phyloP scores from a whole-genome alignment of 495 filamentous ascomycete species.

The Gamarada debralockiae region DNA sequence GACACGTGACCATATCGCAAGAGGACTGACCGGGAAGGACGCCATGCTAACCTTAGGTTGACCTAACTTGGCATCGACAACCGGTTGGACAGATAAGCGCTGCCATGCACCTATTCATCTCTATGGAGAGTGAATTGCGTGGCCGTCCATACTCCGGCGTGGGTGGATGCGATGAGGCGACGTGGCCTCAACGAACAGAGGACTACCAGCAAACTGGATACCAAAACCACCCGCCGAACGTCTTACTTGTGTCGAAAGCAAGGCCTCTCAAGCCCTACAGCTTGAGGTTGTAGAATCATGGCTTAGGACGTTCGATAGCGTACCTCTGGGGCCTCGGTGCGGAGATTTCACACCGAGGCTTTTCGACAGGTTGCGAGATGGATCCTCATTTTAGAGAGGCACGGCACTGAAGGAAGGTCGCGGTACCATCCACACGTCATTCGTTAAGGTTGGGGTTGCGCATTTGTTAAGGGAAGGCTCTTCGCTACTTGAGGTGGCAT shows the following conservation, averaged over 20 bases:
- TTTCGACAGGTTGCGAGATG: constrained; percentile 1
- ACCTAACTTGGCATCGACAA: no score
- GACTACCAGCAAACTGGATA: constrained; percentile 7
- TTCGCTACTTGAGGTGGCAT: neutral
- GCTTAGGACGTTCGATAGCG: neutral
- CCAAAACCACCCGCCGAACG: constrained; percentile 1
- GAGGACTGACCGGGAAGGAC: no score
- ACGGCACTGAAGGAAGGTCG: constrained; percentile 1
- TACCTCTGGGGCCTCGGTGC: neutral
- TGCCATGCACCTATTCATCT: no score
- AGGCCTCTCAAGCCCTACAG: constrained; percentile 1
- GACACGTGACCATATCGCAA: no score
- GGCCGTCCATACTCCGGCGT: no score
- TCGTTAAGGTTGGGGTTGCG: constrained; percentile 3
- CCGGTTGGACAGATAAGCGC: no score
- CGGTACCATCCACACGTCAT: neutral
- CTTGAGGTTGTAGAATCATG: constrained; percentile 1
- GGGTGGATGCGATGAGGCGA: neutral
- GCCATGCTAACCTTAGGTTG: no score
- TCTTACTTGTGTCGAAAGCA: constrained; percentile 5
- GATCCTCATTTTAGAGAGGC: constrained; percentile 5
- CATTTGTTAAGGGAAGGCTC: no score
- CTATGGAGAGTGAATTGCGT: no score
- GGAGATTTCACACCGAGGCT: neutral
- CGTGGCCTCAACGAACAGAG: constrained; percentile 5